A percentile compares a stretch with the other conserved stretches of the same genome.
Evolutionary conservation across 768 basidiomycete genomes (phyloP).

Genomic region (Phanerochaete carnosa): DNA sequence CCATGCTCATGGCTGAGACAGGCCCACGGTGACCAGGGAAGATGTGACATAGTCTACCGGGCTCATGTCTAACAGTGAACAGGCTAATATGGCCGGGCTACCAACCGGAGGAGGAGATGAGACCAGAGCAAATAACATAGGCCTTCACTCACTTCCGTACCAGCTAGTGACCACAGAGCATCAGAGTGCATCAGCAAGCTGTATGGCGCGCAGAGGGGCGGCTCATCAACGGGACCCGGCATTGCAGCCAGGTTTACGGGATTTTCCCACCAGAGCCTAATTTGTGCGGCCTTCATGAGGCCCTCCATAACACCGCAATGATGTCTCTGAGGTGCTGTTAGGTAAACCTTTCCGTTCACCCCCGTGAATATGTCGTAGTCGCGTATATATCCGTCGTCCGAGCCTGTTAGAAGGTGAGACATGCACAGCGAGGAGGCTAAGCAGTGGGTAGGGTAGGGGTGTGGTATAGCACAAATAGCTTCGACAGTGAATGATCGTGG

Average conservation of each 20-base stretch:
- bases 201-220: conserved; percentile 70
- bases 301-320: conserved; percentile 91
- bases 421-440: conserved; percentile 84
- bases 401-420: conserved; percentile 86
- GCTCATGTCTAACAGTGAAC: conserved; percentile 89
- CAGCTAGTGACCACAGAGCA: conserved; percentile 88
- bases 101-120: conserved; percentile 1
- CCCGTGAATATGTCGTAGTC: conserved; percentile 89
- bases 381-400: conserved; percentile 90
- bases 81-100: conserved; percentile 91
- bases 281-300: conserved; percentile 84
- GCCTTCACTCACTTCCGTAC: conserved; percentile 60
- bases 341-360: conserved; percentile 82
- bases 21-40: conserved; percentile 77
- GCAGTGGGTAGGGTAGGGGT: conserved; percentile 85
- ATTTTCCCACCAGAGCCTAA: conserved; percentile 92
- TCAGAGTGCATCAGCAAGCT: conserved; percentile 91
- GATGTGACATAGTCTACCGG: conserved; percentile 72
- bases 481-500: conserved; percentile 82
- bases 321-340: conserved; percentile 85
- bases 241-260: conserved; percentile 28
- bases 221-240: conserved; percentile 44
- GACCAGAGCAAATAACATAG: not conserved
- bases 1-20: conserved; percentile 80
- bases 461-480: conserved; percentile 88